Base-by-base conservation (phyloP, 2,329 filamentous ascomycete genomes). In the Rutstroemia sp. region DNA sequence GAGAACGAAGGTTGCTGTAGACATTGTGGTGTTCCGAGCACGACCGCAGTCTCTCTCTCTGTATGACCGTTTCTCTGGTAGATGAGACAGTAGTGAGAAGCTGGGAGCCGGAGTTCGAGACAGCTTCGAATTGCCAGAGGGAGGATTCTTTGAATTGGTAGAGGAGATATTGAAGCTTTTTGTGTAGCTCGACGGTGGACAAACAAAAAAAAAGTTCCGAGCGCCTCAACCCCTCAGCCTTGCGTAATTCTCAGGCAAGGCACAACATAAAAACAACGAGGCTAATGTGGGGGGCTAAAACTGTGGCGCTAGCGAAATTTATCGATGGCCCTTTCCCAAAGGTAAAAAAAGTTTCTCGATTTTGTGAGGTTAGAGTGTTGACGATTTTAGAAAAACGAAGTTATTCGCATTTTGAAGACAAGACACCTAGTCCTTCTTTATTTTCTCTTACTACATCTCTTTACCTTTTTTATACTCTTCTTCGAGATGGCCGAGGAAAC, bases 1-100 rank as follows among this genome's bases (percentile, higher is more conserved):
- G 6, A 97, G 81, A 59, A 96, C 81, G 60, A 92, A 76, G 48
- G 74, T 73, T 27, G 82, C 76, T 37, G 78, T 73, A 23, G 59
- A 57, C 64, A 65, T 66, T 48, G 4, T 17, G 25, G 7, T 47
- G 5, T 44, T 19, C 3, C 30, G 21, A 50, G 12, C 9, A 4
- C 30, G 30, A 34, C 12, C 9, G 30, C 9, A 8, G 10, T 12
- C 30, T 12, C 10, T 12, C 30, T 12, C 10, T 34, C 30, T 34
- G 10, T 34, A 34, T 34, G 30, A 34, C 10, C 12, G 8, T 14
- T 4, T 34, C 30, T 12, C 10, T 34, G 30, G 10, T 12, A 34
- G 10, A 12, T 34, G 30, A 5, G 5, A 4, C 10, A 9, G 30
- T 34, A 3, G 25, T 27, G 10, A 34, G 30, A 12, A 34, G 7